phyloP scores from a whole-genome alignment of 768 basidiomycete species.

The Gloeophyllum trabeum region DNA sequence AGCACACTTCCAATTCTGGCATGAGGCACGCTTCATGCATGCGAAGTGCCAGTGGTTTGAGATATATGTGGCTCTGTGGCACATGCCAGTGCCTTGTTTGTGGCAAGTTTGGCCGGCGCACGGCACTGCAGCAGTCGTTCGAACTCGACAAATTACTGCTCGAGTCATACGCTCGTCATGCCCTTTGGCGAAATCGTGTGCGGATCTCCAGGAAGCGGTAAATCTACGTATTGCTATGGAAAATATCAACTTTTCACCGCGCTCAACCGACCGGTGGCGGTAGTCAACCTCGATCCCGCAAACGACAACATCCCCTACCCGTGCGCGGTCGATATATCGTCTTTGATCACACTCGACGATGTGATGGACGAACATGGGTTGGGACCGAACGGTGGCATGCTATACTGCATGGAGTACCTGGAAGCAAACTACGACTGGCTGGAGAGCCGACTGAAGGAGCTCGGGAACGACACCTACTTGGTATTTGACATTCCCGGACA shows the following conservation, averaged over 20 bases:
- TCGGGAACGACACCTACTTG: slow-evolving; percentile 71
- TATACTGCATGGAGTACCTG: slow-evolving; percentile 95
- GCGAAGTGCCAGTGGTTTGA: too few relatives aligned
- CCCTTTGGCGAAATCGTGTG: slow-evolving; percentile 85
- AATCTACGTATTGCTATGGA: slow-evolving; percentile 82
- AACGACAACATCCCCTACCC: slow-evolving; percentile 87
- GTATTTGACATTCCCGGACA: slow-evolving; percentile 96
- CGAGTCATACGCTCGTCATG: too few relatives aligned
- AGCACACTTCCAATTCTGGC: too few relatives aligned
- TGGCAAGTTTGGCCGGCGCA: too few relatives aligned
- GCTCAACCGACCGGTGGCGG: slow-evolving; percentile 71
- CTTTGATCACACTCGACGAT: slow-evolving; percentile 77
- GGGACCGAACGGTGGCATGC: slow-evolving; percentile 93
- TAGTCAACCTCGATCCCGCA: slow-evolving; percentile 95
- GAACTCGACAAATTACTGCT: too few relatives aligned
- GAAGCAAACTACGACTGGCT: slow-evolving; percentile 93
- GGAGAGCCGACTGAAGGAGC: slow-evolving; percentile 49
- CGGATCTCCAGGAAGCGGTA: slow-evolving; percentile 78
- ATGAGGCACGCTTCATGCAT: too few relatives aligned
- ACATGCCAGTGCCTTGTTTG: too few relatives aligned
- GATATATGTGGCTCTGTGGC: too few relatives aligned
- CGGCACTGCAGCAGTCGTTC: too few relatives aligned
- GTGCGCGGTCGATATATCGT: slow-evolving; percentile 76
- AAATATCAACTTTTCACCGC: slow-evolving; percentile 86
- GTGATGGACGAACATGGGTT: slow-evolving; percentile 78